Conservation (phyloP, 148 eudicot genomes). For the Rhododendron molle region DNA sequence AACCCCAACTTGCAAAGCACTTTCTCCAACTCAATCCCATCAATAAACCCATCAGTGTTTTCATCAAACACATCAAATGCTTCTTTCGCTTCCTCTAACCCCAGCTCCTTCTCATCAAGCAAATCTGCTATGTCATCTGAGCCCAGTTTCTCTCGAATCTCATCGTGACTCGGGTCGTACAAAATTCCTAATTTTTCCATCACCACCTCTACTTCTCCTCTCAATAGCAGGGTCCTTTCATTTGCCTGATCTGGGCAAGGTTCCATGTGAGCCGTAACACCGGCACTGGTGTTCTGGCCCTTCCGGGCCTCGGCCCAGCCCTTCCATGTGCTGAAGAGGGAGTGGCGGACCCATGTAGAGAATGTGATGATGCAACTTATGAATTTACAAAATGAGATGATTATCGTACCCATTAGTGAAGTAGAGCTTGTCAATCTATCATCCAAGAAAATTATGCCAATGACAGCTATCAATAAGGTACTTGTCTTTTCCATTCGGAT, state of each 20-base stretch:
- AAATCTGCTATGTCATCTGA: conserved; percentile 17
- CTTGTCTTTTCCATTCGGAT: background rate
- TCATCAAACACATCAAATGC: conserved; percentile 58
- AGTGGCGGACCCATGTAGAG: background rate
- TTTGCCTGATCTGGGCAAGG: background rate
- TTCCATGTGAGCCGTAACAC: background rate
- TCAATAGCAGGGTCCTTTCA: background rate
- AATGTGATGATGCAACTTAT: conserved; percentile 6
- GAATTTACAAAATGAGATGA: conserved; percentile 7
- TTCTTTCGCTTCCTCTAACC: conserved; percentile 47
- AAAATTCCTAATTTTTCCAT: conserved; percentile 28
- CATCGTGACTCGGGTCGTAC: conserved; percentile 6
- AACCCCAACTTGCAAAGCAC: conserved; percentile 41
- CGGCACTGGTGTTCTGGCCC: background rate
- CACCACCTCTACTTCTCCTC: conserved; percentile 30
- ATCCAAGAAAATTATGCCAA: background rate
- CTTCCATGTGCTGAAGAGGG: background rate
- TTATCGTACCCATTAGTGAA: background rate
- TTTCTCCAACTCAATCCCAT: conserved; percentile 40
- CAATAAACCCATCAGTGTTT: conserved; percentile 59
- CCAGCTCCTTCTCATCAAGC: conserved; percentile 36
- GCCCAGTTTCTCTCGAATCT: background rate
- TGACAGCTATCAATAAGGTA: background rate
- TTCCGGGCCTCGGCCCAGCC: background rate
- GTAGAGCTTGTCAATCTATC: background rate